phyloP scores from a whole-genome alignment of 2,329 filamentous ascomycete species.

The Fusarium nematophilum region DNA sequence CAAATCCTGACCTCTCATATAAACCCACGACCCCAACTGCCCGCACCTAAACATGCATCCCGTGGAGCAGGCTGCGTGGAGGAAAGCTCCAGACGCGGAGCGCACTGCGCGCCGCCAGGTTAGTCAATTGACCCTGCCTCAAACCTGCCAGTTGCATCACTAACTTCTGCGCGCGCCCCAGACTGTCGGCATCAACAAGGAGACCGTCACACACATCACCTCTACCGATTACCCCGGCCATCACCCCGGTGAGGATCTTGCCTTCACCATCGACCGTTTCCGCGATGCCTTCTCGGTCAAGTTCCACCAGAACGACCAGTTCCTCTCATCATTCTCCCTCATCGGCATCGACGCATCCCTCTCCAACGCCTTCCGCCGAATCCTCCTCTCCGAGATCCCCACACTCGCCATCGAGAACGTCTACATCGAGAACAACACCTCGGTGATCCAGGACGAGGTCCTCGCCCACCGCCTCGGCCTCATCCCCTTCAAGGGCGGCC shows the following conservation, averaged over 20 bases:
- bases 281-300: conserved; percentile 75
- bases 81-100: conserved; percentile 58
- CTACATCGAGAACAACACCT: conserved; percentile 96
- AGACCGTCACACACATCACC: conserved; percentile 89
- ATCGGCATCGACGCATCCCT: conserved; percentile 92
- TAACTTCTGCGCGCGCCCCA: conserved; percentile 51
- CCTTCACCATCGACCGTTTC: conserved; percentile 82
- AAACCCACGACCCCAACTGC: neutral
- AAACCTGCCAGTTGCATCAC: too few species aligned
- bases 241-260: conserved; percentile 87
- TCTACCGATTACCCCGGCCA: conserved; percentile 94
- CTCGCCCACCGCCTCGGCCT: conserved; percentile 90
- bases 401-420: conserved; percentile 94
- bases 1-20: too few species aligned
- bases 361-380: conserved; percentile 97
- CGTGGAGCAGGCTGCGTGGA: conserved; percentile 50
- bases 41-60: conserved; percentile 46
- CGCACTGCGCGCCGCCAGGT: conserved; percentile 73
- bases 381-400: conserved; percentile 93
- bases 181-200: conserved; percentile 87
- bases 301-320: conserved; percentile 85
- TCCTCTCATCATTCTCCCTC: conserved; percentile 88
- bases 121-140: conserved; percentile 31
- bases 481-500: conserved; percentile 85
- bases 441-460: conserved; percentile 97